Base-by-base conservation (phyloP, 768 basidiomycete species). In the Leccinum rimulosum region DNA sequence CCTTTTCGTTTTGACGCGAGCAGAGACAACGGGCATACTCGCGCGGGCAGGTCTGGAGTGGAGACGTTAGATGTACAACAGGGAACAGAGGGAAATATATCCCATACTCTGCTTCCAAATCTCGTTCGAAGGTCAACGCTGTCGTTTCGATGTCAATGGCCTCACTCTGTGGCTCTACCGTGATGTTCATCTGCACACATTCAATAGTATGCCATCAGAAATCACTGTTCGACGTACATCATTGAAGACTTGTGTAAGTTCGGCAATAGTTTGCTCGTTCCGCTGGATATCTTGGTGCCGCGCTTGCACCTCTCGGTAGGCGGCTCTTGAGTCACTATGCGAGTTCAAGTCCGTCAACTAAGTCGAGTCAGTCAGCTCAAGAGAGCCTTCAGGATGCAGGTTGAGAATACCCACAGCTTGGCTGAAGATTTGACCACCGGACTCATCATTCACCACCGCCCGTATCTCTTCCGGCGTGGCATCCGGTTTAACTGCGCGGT, bases 111-210 rank as follows among this genome's bases (percentile, higher is more conserved):
- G 81, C 78, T 77, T 95, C 92, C 60, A 89, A 84, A 70, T 97
- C 93, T 62, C 88, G 87, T 71, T 91, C 88, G 19, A 91, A 90
- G 11, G 75, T 76, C 7, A 75, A 81, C 11, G 93, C 93, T 61
- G 88, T 84, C 25, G 85, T 79, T 74, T 97, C 90, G 25, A 25
- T 83, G 64, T 85, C 84, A 68, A 98, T 87, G 15, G 85, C 82
- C 65, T 97, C 95, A 59, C 93, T 91, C 74, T 98, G 95, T 73
- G 97, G 92, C 67, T 95, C 93, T 25, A 98, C 93, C 58, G 96
- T 80, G 63, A 95, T 87, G 63, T 91, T 91, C 95, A 98, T 97
- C 91, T 94, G 54, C 38, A 10, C 49, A 56, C 57, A 17, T 36
- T 71, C 31, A 59, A 40, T 22, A 5, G 9, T 30, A 19, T 19